Base-by-base conservation (phyloP, 148 eudicot species). In the Diospyros kaki region DNA sequence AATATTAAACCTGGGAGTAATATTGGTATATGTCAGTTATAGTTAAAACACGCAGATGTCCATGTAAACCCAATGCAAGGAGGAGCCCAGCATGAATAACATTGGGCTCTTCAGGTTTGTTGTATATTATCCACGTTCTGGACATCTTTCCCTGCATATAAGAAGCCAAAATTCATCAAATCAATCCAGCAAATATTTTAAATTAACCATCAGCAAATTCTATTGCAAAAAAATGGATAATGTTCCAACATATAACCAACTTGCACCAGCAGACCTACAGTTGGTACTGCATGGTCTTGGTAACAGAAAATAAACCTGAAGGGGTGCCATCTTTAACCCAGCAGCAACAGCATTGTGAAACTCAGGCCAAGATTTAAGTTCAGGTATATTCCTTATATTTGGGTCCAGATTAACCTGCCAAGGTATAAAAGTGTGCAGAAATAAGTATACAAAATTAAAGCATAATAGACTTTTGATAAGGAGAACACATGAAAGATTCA, bases 301-400 rank as follows among this genome's bases (percentile, higher is more conserved):
- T 0, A 72, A 61, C 50, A 3, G 50, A 69, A 39, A 64, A 72
- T 54, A 74, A 74, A 95, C 99, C 97, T 90, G 97, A 58, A 90
- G 83, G 41, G 91, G 91, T 56, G 94, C 87, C 28, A 93, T 87
- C 69, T 91, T 87, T 77, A 95, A 77, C 66, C 99, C 99, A 86
- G 97, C 91, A 67, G 99, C 97, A 76, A 95, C 99, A 75, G 99
- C 97, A 87, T 95, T 95, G 84, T 95, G 97, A 86, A 95, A 92
- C 84, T 95, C 99, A 58, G 99, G 96, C 99, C 99, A 95, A 73
- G 90, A 84, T 68, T 86, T 90, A 65, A 95, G 96, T 80, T 95
- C 99, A 67, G 89, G 97, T 64, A 95, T 83, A 82, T 93, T 95
- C 68, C 97, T 84, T 66, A 89, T 42, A 64, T 85, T 93, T 61